phyloP scores from a whole-genome alignment of 2,329 filamentous ascomycete genomes.

The Exophiala spinifera region DNA sequence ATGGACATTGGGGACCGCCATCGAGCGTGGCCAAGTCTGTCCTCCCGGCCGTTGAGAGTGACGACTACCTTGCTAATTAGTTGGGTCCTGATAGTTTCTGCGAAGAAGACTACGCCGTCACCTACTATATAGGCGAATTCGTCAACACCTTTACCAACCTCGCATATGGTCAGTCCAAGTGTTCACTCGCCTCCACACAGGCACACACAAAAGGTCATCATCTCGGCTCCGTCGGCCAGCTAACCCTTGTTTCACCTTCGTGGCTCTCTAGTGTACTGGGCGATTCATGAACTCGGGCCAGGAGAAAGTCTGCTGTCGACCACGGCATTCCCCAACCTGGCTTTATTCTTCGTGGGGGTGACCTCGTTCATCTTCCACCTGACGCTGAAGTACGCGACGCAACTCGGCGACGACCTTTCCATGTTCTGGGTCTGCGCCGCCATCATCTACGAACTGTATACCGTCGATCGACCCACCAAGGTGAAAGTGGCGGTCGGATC shows the following conservation, averaged over 20 bases:
- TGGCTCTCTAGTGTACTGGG: conserved; percentile 19
- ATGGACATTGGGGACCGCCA: conserved; percentile 23
- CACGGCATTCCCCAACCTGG: conserved; percentile 25
- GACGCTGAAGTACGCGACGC: conserved; percentile 27
- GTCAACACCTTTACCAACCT: conserved; percentile 34
- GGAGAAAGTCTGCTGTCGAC: conserved; percentile 16
- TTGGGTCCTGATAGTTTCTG: conserved; percentile 20
- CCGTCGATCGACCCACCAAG: conserved; percentile 9
- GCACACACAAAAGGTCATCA: too few species aligned
- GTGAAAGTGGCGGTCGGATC: conserved; percentile 13
- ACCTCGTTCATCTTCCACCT: conserved; percentile 29
- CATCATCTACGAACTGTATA: conserved; percentile 25
- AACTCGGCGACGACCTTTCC: conserved; percentile 25
- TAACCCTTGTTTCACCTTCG: neutral
- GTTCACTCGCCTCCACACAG: too few species aligned
- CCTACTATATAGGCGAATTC: conserved; percentile 31
- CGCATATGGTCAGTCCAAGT: conserved; percentile 24
- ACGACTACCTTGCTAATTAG: neutral
- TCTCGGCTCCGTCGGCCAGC: neutral
- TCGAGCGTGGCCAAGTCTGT: conserved; percentile 23
- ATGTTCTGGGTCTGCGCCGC: conserved; percentile 27
- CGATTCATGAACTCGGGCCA: conserved; percentile 15
- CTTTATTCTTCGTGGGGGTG: conserved; percentile 29
- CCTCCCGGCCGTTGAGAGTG: neutral
- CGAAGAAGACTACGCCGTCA: conserved; percentile 31